phyloP scores from a whole-genome alignment of 106 monocot genomes.

The Triglochin maritima region DNA sequence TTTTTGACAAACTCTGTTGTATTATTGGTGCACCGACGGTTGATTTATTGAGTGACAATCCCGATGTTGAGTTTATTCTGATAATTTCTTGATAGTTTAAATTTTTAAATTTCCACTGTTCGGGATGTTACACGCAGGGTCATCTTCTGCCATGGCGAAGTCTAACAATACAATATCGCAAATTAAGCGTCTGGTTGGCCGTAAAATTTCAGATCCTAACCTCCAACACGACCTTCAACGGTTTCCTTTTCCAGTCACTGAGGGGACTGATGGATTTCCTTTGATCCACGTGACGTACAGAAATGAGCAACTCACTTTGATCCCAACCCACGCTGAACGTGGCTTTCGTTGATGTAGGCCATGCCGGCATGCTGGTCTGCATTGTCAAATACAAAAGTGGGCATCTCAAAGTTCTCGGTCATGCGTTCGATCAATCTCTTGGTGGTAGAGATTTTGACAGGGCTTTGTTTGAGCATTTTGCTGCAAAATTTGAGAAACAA shows the following conservation, averaged over 20 bases:
- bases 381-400: slow-evolving; percentile 57
- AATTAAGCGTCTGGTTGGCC: slow-evolving; percentile 68
- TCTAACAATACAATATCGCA: slow-evolving; percentile 72
- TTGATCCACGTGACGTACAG: slow-evolving; percentile 51
- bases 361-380: slow-evolving; percentile 75
- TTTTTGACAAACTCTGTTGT: no score
- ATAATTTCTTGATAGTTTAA: no score
- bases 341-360: slow-evolving; percentile 80
- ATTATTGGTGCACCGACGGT: no score
- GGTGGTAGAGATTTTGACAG: slow-evolving; percentile 90
- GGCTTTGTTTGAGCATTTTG: slow-evolving; percentile 59
- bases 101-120: no score
- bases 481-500: slow-evolving; percentile 54
- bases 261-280: slow-evolving; percentile 69
- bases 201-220: slow-evolving; percentile 51
- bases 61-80: no score
- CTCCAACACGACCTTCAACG: slow-evolving; percentile 42
- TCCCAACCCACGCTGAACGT: slow-evolving; percentile 67
- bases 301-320: slow-evolving; percentile 39
- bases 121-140: no score
- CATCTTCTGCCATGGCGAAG: slow-evolving; percentile 54
- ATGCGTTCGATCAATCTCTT: slow-evolving; percentile 50
- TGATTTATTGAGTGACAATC: no score
- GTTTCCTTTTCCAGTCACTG: slow-evolving; percentile 51
- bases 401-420: slow-evolving; percentile 45